A percentile compares a stretch with the other conserved stretches of the same genome.
phyloP scores from a whole-genome alignment of 2,329 filamentous ascomycete genomes.

The Penicillium crustosum region DNA sequence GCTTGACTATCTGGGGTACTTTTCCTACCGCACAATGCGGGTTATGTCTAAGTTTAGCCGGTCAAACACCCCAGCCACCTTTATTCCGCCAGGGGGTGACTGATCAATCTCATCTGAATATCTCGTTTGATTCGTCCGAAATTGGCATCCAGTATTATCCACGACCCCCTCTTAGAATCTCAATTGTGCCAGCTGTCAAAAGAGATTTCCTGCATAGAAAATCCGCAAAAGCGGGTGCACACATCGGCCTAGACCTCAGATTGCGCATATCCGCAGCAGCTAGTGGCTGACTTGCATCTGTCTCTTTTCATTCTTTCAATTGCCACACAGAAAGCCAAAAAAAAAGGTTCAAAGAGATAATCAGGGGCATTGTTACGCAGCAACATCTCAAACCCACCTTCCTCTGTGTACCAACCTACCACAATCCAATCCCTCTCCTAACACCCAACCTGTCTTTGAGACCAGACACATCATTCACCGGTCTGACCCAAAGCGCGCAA shows the following conservation, averaged over 20 bases:
- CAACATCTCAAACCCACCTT: background rate
- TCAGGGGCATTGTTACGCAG: background rate
- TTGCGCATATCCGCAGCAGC: conserved; percentile 23
- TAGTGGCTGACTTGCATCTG: conserved; percentile 26
- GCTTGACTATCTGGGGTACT: background rate
- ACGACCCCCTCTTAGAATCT: background rate
- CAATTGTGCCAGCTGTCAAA: conserved; percentile 5
- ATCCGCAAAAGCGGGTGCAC: conserved; percentile 18
- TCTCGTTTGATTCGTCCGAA: conserved; percentile 1
- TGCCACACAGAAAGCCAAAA: conserved; percentile 20
- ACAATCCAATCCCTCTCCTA: conserved; percentile 1
- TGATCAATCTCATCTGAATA: background rate
- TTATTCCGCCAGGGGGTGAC: conserved; percentile 13
- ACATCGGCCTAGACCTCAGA: conserved; percentile 19
- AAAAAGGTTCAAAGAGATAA: conserved; percentile 2
- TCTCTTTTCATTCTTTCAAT: conserved; percentile 16
- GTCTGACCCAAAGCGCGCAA: background rate
- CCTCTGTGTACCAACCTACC: background rate
- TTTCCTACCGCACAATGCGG: background rate
- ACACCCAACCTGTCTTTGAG: background rate
- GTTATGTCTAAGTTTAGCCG: background rate
- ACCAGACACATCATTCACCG: background rate
- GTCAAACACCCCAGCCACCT: conserved; percentile 24
- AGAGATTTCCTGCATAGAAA: conserved; percentile 13
- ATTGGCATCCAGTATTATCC: background rate